Evolutionary conservation across 2,329 filamentous ascomycete species (phyloP).

Genomic region (Clathrospora elynae): DNA sequence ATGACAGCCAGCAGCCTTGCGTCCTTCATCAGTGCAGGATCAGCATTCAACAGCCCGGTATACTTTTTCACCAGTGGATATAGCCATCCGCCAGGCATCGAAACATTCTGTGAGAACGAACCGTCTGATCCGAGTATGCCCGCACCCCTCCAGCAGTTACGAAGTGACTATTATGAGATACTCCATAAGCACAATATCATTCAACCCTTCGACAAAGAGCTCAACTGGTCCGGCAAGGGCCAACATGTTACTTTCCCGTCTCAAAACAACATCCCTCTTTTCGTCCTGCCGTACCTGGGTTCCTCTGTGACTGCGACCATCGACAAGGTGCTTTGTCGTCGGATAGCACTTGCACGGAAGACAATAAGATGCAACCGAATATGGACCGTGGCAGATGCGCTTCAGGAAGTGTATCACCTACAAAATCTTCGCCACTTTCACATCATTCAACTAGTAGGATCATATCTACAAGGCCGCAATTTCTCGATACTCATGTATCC

Average conservation of each 20-base stretch:
- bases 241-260: constrained; percentile 25
- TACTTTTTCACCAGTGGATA: not conserved
- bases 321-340: constrained; percentile 22
- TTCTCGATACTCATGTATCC: constrained; percentile 30
- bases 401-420: constrained; percentile 24
- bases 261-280: constrained; percentile 17
- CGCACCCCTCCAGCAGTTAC: not conserved
- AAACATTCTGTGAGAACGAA: constrained; percentile 5
- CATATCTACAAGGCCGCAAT: constrained; percentile 15
- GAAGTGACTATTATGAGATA: not conserved
- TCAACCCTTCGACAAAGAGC: constrained; percentile 13
- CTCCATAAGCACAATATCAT: constrained; percentile 1
- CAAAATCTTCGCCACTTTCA: constrained; percentile 22
- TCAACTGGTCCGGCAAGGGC: constrained; percentile 32
- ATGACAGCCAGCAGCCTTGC: constrained; percentile 4
- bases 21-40: constrained; percentile 5
- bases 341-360: constrained; percentile 25
- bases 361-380: constrained; percentile 19
- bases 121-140: not conserved
- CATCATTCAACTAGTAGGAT: constrained; percentile 26
- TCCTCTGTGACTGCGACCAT: constrained; percentile 13
- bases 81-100: not conserved
- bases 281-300: constrained; percentile 8
- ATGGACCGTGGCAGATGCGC: constrained; percentile 9
- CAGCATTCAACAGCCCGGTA: not conserved